Evolutionary conservation across 2,329 filamentous ascomycete genomes (phyloP).

Genomic region (Nemania serpens): DNA sequence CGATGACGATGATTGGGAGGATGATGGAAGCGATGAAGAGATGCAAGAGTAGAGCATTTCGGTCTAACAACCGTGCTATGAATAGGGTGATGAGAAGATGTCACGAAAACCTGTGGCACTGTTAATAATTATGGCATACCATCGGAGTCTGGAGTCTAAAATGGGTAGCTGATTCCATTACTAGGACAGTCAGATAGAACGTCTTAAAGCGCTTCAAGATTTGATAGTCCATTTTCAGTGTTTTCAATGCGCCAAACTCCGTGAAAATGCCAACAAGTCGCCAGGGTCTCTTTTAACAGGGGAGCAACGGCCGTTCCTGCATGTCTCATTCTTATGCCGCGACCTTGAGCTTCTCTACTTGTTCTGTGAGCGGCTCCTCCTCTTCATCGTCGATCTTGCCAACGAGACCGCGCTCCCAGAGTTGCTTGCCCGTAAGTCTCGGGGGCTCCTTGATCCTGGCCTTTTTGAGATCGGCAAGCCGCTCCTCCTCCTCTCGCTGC

Average conservation of each 20-base stretch:
- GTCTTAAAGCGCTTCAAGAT: conserved; percentile 16
- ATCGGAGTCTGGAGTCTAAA: conserved; percentile 36
- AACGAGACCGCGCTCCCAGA: conserved; percentile 77
- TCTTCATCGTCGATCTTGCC: conserved; percentile 70
- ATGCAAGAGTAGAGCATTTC: conserved; percentile 52
- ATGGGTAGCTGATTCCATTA: conserved; percentile 23
- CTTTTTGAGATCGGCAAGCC: conserved; percentile 81
- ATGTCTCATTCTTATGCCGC: conserved; percentile 49
- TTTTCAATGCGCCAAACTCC: conserved; percentile 34
- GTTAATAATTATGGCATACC: conserved; percentile 33
- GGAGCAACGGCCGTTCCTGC: neutral
- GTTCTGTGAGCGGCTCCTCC: conserved; percentile 59
- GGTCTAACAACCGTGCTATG: neutral
- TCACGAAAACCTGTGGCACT: conserved; percentile 30
- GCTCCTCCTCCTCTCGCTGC: conserved; percentile 71
- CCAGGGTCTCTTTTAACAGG: neutral
- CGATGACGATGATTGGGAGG: conserved; percentile 56
- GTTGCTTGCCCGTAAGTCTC: conserved; percentile 72
- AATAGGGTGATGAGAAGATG: conserved; percentile 25
- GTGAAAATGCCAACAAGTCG: conserved; percentile 31
- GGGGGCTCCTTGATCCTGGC: conserved; percentile 75
- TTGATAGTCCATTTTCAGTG: conserved; percentile 19
- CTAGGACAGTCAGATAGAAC: conserved; percentile 20
- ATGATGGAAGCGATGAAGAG: conserved; percentile 59
- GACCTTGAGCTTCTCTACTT: conserved; percentile 74